Percentiles rank a stretch among this genome's conserved stretches.
Conservation (phyloP, 2,329 filamentous ascomycete species). For the Talaromyces sp. region DNA sequence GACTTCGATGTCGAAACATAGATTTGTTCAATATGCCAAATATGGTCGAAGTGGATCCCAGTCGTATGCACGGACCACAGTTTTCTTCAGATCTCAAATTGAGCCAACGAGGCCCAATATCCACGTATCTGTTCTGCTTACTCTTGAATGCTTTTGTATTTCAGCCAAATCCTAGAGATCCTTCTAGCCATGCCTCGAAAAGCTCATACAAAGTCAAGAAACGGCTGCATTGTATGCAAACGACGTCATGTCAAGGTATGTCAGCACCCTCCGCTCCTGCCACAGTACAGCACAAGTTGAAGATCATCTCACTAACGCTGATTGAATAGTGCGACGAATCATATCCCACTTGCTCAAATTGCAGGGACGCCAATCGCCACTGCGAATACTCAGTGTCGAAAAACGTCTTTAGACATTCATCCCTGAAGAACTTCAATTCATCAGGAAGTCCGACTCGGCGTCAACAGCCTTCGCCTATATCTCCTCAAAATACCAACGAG, state of each 20-base stretch:
- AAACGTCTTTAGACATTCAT: background rate
- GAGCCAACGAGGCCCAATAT: background rate
- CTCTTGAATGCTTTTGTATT: background rate
- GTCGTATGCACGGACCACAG: background rate
- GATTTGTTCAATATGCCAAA: background rate
- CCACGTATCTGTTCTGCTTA: background rate
- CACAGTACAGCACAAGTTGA: background rate
- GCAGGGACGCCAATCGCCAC: background rate
- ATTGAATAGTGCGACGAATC: slow-evolving; percentile 12
- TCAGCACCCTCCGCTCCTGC: background rate
- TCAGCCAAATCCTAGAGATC: background rate
- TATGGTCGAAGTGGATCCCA: background rate
- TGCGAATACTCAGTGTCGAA: background rate
- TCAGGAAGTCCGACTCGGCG: background rate
- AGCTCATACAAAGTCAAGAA: slow-evolving; percentile 6
- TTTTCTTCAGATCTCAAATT: background rate
- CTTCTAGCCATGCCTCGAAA: background rate
- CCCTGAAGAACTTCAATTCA: background rate
- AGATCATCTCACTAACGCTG: background rate
- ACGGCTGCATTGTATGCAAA: slow-evolving; percentile 13
- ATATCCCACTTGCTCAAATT: slow-evolving; percentile 7
- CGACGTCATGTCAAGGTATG: slow-evolving; percentile 14
- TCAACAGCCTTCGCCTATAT: background rate
- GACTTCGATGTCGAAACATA: background rate
- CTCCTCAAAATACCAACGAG: background rate